Base-by-base conservation (phyloP, 1,139 yeast species). In the Pichia inconspicua region DNA sequence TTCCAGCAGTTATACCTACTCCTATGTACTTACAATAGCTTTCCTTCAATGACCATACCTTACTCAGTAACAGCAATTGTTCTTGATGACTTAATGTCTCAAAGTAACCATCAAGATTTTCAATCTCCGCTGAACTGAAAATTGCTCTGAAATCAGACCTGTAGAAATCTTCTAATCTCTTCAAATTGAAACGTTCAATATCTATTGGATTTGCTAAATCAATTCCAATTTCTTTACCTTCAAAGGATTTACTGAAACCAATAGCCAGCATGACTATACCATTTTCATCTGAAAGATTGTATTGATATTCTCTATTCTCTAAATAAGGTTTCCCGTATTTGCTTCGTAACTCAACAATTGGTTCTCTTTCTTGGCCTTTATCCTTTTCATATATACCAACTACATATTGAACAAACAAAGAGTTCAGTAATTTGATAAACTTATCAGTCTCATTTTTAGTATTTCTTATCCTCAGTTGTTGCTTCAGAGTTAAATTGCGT, bases 1-100 rank as follows among this genome's bases (percentile, higher is more conserved):
- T 64, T 41, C 80, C 80, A 17, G 73, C 66, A 53, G 80, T 76
- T 28, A 84, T 65, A 0, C 94, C 92, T 19, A 72, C 64, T 0
- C 92, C 92, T 6, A 74, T 55, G 27, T 71, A 72, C 57, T 84
- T 84, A 3, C 83, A 74, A 55, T 78, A 82, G 34, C 85, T 77
- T 59, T 84, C 94, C 58, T 84, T 84, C 48, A 84, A 61, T 0
- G 92, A 82, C 94, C 92, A 84, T 34, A 75, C 69, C 45, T 77
- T 78, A 34, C 58, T 52, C n/a, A 63, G 59, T 74, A 79, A 3
- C 59, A 54, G 25, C 41, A 49, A 37, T 54, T 59, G 58, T 2
- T 46, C 48, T 1, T 42, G 45, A 5, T 47, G 44, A 14, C 38
- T 27, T 5, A 54, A 40, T n/a, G 38, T 25, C 22, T 41, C 32